Evolutionary conservation across 345 rosid species (phyloP), one percentile per base, ranked within the genome.

Genomic region (Triadica sebifera): DNA sequence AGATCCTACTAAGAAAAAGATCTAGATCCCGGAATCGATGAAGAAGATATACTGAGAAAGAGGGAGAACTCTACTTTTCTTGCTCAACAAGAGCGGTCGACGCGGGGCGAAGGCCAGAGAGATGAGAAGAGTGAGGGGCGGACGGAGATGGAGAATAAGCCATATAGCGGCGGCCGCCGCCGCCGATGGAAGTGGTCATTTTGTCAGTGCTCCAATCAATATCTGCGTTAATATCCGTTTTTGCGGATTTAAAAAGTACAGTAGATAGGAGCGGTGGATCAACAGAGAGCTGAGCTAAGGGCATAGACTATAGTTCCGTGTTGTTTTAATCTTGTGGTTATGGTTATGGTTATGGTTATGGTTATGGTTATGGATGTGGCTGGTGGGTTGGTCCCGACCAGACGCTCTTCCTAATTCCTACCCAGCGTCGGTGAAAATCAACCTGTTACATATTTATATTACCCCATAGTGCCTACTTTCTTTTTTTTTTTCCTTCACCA

Each of bases 131-230:
- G 80, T 84, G 90, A 82, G 94, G 91, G 24, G 86, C 89, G n/a
- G 97, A 87, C 15, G 93, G 97, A 39, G 98, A 92, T 16, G 92
- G 92, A 29, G 95, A 88, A 85, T 84, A 94, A 39, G 90, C 82
- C 97, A 94, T 92, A 83, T 74, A 94, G 65, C 95, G 86, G 49
- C 91, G 87, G 13, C 84, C 91, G 81, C 85, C 81, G 75, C 77
- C 70, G 68, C 78, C 74, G 45, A 38, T 59, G n/a, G 75, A 16
- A 34, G 78, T 37, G 12, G 69, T 25, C 78, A 79, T 79, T 17
- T 41, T 75, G 53, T 25, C 38, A 38, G 77, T 78, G 15, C 73
- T 67, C 81, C 76, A 78, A 67, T 78, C 77, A 25, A 78, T 78
- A 38, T 78, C 77, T 12, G 63, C 58, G 25, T 75, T 67, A n/a